phyloP scores from a whole-genome alignment of 176 grass and related monocot genomes.

The Eragrostis nindensis region DNA sequence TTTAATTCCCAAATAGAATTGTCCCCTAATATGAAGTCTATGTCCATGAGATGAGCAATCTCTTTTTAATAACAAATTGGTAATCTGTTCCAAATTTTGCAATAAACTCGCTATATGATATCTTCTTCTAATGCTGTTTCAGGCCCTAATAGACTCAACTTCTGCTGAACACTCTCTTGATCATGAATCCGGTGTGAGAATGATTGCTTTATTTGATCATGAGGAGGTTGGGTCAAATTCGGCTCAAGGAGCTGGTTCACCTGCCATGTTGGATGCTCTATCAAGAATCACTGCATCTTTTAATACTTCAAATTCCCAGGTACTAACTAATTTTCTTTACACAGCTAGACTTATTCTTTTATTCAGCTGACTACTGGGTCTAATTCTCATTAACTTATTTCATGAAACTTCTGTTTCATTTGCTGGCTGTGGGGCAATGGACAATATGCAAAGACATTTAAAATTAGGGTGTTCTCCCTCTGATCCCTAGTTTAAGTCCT shows the following conservation, averaged over 20 bases:
- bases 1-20: neutral
- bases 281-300: slow-evolving; percentile 89
- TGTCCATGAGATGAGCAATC: neutral
- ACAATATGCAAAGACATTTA: neutral
- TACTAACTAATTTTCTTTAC: slow-evolving; percentile 37
- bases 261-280: slow-evolving; percentile 92
- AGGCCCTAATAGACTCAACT: slow-evolving; percentile 88
- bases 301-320: slow-evolving; percentile 68
- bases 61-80: slow-evolving; percentile 7
- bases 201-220: slow-evolving; percentile 97
- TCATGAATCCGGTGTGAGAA: slow-evolving; percentile 85
- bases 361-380: neutral
- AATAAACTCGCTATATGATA: slow-evolving; percentile 25
- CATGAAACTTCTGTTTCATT: neutral
- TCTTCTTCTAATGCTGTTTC: slow-evolving; percentile 43
- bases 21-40: neutral
- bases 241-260: slow-evolving; percentile 96
- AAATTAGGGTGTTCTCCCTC: neutral
- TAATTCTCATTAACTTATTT: slow-evolving; percentile 25
- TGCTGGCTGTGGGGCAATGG: neutral
- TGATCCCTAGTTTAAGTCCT: neutral
- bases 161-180: slow-evolving; percentile 60
- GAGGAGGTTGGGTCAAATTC: slow-evolving; percentile 97
- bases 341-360: neutral
- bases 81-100: neutral